Base-by-base conservation (phyloP, 2,329 filamentous ascomycete species). In the Aspergillus sergii region DNA sequence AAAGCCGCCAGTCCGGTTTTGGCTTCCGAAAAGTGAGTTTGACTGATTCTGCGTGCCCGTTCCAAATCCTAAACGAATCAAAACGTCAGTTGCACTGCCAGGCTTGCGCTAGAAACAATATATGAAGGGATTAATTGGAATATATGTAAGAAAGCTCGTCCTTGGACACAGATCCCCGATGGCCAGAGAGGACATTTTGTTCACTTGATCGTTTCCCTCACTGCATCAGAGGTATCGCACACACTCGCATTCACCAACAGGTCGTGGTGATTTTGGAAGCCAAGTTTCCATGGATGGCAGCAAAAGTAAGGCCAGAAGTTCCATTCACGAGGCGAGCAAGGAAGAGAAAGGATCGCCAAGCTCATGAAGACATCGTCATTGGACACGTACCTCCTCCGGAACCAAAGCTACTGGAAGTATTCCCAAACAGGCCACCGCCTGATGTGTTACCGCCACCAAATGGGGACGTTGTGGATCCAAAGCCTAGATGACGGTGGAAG, bases 331-430 rank as follows among this genome's bases (percentile, higher is more conserved):
- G 36, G 62, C 61, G 43, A 53, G 55, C 32, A 57, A 54, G 28
- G 45, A 64, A 63, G 63, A 68, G 64, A 66, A 66, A 69, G 67
- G 66, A 67, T 69, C 68, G 71, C 70, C 60, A 69, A 68, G 68
- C 68, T 70, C 68, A 68, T 65, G 64, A 54, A 62, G 59, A 59
- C 60, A 54, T 61, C 58, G 59, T 66, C 65, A 61, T 69, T 68
- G 65, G 67, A 65, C 71, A 79, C 77, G 71, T 79, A 80, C 77
- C 78, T 78, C 75, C 75, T 67, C 76, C 74, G 69, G 76, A 76
- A 66, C 78, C 78, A 66, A 79, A 80, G 70, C 75, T 74, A 69
- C 75, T 74, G 64, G 73, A 72, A 62, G 72, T 73, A 64, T 73
- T 77, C 63, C 75, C 75, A 62, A 78, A 76, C 64, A 75, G 68